Percentiles rank a stretch among this genome's conserved stretches.
These are phyloP conservation scores for Kuraishia borneana DNA, from an alignment of 805 yeast species.

Conservation along the genomic window DNA sequence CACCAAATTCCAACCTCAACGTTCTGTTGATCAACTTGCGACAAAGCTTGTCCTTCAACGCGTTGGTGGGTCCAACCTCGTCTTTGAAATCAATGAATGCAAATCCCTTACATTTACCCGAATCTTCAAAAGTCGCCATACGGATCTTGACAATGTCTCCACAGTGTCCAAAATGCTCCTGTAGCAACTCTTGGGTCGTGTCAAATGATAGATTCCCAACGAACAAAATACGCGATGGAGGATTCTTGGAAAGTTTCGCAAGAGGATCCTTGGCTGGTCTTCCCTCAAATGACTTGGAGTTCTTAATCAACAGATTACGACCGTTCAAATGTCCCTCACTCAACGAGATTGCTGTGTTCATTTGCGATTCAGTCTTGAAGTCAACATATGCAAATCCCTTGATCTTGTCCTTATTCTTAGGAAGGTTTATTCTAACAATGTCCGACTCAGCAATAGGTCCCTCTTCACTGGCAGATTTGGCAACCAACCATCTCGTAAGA, in stretches of 20 bases:
- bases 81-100: slow-evolving; percentile 82
- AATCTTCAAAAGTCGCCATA: slow-evolving; percentile 97
- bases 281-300: slow-evolving; percentile 74
- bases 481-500: slow-evolving; percentile 47
- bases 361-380: slow-evolving; percentile 48
- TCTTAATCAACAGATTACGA: slow-evolving; percentile 76
- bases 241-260: slow-evolving; percentile 48
- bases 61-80: slow-evolving; percentile 73
- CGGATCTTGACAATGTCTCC: slow-evolving; percentile 78
- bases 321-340: slow-evolving; percentile 73
- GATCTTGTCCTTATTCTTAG: slow-evolving; percentile 55
- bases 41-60: slow-evolving; percentile 62
- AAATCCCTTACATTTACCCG: slow-evolving; percentile 95
- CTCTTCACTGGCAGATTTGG: slow-evolving; percentile 36
- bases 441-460: slow-evolving; percentile 39
- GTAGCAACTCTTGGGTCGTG: slow-evolving; percentile 69
- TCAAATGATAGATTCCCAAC: slow-evolving; percentile 92
- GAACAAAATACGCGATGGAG: slow-evolving; percentile 81
- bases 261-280: slow-evolving; percentile 52
- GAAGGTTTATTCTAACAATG: slow-evolving; percentile 70
- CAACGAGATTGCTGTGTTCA: slow-evolving; percentile 49
- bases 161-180: slow-evolving; percentile 80
- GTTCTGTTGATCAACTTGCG: slow-evolving; percentile 62
- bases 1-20: slow-evolving; percentile 84
- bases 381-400: slow-evolving; percentile 92